phyloP scores from a whole-genome alignment of 805 yeast species.

The Teunomyces barrocoloradensis region DNA sequence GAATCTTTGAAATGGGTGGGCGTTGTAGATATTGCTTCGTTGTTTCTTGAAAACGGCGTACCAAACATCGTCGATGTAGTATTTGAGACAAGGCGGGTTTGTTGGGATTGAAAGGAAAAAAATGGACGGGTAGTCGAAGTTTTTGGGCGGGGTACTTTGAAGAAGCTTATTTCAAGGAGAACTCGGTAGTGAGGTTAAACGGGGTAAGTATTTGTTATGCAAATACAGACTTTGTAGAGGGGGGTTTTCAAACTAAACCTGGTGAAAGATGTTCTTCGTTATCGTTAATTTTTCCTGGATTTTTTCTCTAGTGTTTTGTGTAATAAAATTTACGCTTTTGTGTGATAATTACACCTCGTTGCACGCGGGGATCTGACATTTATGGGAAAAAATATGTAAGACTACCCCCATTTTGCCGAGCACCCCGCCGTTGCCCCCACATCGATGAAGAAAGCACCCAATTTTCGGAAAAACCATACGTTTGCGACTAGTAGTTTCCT shows the following conservation, averaged over 20 bases:
- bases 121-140: neutral
- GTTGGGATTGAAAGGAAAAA: neutral
- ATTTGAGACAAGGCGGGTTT: neutral
- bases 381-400: neutral
- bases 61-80: slow-evolving; percentile 26
- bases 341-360: neutral
- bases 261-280: neutral
- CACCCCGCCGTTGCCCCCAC: slow-evolving; percentile 4
- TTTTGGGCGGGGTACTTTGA: no score
- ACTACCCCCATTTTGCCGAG: slow-evolving; percentile 1
- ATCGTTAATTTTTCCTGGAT: slow-evolving; percentile 3
- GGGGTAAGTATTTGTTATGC: neutral
- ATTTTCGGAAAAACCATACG: neutral
- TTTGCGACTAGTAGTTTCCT: neutral
- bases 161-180: no score
- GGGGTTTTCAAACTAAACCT: neutral
- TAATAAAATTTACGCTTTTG: neutral
- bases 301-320: neutral
- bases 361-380: slow-evolving; percentile 1
- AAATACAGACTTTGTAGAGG: neutral
- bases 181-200: neutral
- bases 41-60: slow-evolving; percentile 23
- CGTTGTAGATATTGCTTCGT: slow-evolving; percentile 23
- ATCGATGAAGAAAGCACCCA: neutral
- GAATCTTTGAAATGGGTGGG: slow-evolving; percentile 41